Conservation (phyloP, 371 early-diverging fungal genomes). For the Gilbertella persicaria region DNA sequence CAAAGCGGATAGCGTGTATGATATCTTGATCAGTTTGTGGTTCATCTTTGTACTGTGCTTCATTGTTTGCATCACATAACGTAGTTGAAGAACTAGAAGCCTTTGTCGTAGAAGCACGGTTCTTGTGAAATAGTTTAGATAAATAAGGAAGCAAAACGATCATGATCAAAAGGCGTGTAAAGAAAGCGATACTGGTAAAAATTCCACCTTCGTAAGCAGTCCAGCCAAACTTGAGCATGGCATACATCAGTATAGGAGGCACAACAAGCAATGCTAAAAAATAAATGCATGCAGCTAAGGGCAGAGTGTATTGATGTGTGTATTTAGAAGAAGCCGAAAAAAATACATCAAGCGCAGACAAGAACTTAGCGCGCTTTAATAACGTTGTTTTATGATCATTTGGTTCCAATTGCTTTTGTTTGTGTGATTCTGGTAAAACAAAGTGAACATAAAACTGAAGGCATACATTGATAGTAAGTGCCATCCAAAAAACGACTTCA, state of each 20-base stretch:
- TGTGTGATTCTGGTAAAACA: slow-evolving; percentile 51
- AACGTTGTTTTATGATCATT: not conserved
- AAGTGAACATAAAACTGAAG: slow-evolving; percentile 28
- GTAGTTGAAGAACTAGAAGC: not conserved
- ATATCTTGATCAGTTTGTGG: not conserved
- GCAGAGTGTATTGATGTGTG: slow-evolving; percentile 25
- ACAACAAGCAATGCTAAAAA: slow-evolving; percentile 28
- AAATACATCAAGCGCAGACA: slow-evolving; percentile 36
- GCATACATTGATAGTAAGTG: slow-evolving; percentile 15
- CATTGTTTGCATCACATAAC: not conserved
- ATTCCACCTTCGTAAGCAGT: slow-evolving; percentile 49
- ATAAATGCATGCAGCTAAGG: slow-evolving; percentile 22
- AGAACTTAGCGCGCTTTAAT: slow-evolving; percentile 32
- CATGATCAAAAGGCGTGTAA: slow-evolving; percentile 20
- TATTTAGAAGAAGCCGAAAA: slow-evolving; percentile 10
- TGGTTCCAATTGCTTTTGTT: not conserved
- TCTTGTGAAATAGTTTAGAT: slow-evolving; percentile 22
- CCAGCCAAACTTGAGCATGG: slow-evolving; percentile 50
- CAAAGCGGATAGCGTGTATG: slow-evolving; percentile 26
- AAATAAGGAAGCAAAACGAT: slow-evolving; percentile 33
- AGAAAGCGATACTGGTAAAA: slow-evolving; percentile 26
- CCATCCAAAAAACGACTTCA: slow-evolving; percentile 37
- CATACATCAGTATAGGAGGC: slow-evolving; percentile 45
- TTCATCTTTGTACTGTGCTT: not conserved
- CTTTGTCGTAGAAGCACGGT: not conserved